Percentiles rank a stretch among this genome's conserved stretches.
Evolutionary conservation across 306 rosid species (phyloP).

Genomic region (Gynostemma pentaphyllum): DNA sequence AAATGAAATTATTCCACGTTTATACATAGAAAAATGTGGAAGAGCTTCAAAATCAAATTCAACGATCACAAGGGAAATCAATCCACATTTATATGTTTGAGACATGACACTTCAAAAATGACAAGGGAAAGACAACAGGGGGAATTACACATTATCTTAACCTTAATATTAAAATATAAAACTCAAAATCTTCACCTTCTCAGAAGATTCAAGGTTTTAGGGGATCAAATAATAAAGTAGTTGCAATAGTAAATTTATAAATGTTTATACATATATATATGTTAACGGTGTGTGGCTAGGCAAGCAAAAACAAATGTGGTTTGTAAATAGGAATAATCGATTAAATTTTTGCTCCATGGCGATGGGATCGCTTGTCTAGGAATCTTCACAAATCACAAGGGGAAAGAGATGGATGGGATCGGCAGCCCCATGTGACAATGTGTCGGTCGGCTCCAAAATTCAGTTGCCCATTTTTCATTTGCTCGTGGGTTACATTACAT

Average conservation of each 20-base stretch:
- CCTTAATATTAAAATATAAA: too few species aligned
- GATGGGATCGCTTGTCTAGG: neutral
- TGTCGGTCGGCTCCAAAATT: neutral
- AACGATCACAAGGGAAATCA: neutral
- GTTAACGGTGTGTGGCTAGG: neutral
- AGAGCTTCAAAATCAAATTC: neutral
- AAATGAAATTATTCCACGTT: too few species aligned
- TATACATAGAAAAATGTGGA: too few species aligned
- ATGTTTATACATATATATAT: too few species aligned
- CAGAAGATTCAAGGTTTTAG: neutral
- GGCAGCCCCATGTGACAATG: neutral
- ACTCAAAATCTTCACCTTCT: too few species aligned
- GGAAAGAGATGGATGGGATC: neutral
- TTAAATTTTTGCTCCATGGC: neutral
- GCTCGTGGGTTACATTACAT: too few species aligned
- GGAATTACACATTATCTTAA: too few species aligned
- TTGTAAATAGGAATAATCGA: neutral
- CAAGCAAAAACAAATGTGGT: neutral
- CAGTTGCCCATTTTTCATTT: too few species aligned
- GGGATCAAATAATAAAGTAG: neutral
- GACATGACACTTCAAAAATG: neutral
- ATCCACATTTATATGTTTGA: neutral
- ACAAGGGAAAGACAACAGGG: too few species aligned
- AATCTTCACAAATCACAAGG: slow-evolving; percentile 6
- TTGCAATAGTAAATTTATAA: neutral